phyloP scores from a whole-genome alignment of 2,329 filamentous ascomycete genomes.

The Alternaria ventricosa region DNA sequence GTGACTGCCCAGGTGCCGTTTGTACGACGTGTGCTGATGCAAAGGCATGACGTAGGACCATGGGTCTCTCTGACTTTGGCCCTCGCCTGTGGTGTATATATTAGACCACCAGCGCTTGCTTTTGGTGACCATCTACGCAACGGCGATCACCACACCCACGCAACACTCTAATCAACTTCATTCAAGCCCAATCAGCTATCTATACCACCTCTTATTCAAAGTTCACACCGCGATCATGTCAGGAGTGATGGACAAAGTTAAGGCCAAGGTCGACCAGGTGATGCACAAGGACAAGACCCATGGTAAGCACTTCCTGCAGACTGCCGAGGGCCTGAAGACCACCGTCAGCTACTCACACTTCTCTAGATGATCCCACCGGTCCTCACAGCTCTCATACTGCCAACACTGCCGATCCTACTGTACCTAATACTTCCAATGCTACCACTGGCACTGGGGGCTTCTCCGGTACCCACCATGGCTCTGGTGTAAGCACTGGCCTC shows the following conservation, averaged over 20 bases:
- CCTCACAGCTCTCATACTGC: conserved; percentile 38
- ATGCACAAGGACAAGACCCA: conserved; percentile 46
- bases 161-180: conserved; percentile 2
- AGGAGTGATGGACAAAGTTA: conserved; percentile 45
- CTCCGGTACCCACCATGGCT: background rate
- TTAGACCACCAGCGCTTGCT: conserved; percentile 14
- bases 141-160: background rate
- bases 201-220: background rate
- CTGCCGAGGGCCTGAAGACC: background rate
- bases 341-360: conserved; percentile 3
- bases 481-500: conserved; percentile 7
- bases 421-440: conserved; percentile 14
- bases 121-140: conserved; percentile 14
- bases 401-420: conserved; percentile 24
- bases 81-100: conserved; percentile 18
- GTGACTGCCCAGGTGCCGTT: conserved; percentile 8
- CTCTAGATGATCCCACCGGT: conserved; percentile 36
- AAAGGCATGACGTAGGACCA: conserved; percentile 28
- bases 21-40: conserved; percentile 28
- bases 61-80: conserved; percentile 20
- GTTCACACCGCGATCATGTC: conserved; percentile 31
- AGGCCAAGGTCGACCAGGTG: conserved; percentile 47
- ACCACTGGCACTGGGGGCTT: conserved; percentile 14
- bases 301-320: conserved; percentile 13
- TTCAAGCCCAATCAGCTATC: conserved; percentile 1